These are phyloP conservation scores for Tricholoma flavovirens DNA, from an alignment of 768 basidiomycete species.

Conservation along the genomic window DNA sequence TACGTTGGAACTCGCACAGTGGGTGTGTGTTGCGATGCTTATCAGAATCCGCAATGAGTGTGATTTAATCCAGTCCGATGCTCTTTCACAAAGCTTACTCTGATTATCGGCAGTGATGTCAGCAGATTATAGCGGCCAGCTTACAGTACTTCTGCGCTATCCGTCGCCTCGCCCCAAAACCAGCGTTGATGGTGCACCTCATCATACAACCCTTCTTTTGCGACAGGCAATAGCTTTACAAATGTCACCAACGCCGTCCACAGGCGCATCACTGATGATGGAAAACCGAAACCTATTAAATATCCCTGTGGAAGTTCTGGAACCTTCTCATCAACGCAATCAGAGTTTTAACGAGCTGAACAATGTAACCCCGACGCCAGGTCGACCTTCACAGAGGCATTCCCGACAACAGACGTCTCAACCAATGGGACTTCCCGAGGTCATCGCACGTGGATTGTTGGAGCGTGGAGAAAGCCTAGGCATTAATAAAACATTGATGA, in stretches of 20 bases:
- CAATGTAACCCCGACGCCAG: conserved; percentile 10
- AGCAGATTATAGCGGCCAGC: conserved; percentile 79
- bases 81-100: conserved; percentile 9
- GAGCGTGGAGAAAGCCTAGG: conserved; percentile 76
- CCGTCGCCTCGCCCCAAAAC: conserved; percentile 45
- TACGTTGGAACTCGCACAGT: conserved; percentile 69
- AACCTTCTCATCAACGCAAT: conserved; percentile 34
- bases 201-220: conserved; percentile 66
- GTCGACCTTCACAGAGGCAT: conserved; percentile 18
- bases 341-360: conserved; percentile 22
- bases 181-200: conserved; percentile 33
- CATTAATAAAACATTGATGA: conserved; percentile 81
- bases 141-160: conserved; percentile 84
- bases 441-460: conserved; percentile 64
- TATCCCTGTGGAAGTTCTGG: conserved; percentile 63
- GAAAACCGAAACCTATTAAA: conserved; percentile 79
- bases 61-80: conserved; percentile 24
- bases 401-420: conserved; percentile 36
- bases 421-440: conserved; percentile 59
- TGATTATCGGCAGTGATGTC: conserved; percentile 57
- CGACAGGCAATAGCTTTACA: conserved; percentile 80
- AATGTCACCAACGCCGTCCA: conserved; percentile 64
- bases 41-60: conserved; percentile 87
- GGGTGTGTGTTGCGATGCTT: conserved; percentile 93
- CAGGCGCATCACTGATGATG: conserved; percentile 70